Conservation (phyloP, 768 basidiomycete genomes). For the Xerocomellus amylosporus region DNA sequence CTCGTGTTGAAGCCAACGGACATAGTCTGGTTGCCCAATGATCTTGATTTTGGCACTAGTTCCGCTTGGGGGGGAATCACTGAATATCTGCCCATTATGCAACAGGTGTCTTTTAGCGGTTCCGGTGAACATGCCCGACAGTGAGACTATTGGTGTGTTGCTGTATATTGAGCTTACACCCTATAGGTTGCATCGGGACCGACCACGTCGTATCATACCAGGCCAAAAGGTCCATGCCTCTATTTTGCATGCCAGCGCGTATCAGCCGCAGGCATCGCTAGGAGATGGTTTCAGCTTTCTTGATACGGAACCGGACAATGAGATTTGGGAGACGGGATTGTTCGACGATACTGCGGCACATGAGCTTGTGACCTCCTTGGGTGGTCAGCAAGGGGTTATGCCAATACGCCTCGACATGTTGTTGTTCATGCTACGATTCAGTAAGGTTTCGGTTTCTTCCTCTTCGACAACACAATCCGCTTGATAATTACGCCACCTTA, state of each 20-base stretch:
- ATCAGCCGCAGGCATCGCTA: conserved; percentile 10
- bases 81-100: too few species aligned
- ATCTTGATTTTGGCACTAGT: conserved; percentile 18
- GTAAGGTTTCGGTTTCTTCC: conserved; percentile 7
- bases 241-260: conserved; percentile 15
- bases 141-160: too few species aligned
- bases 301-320: not conserved
- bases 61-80: not conserved
- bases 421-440: conserved; percentile 12
- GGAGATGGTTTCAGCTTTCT: conserved; percentile 21
- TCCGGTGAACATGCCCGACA: too few species aligned
- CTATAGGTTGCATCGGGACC: not conserved
- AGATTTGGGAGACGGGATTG: conserved; percentile 16
- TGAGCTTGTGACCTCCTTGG: conserved; percentile 5
- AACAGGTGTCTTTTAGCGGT: too few species aligned
- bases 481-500: not conserved
- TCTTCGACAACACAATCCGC: not conserved
- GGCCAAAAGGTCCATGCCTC: conserved; percentile 23
- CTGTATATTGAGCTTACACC: too few species aligned
- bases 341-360: conserved; percentile 15
- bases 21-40: conserved; percentile 21
- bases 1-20: conserved; percentile 23
- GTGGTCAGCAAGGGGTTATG: conserved; percentile 12
- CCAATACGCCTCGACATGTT: conserved; percentile 9
- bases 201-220: not conserved